phyloP scores from a whole-genome alignment of 805 yeast species.

The Ogataea siamensis region DNA sequence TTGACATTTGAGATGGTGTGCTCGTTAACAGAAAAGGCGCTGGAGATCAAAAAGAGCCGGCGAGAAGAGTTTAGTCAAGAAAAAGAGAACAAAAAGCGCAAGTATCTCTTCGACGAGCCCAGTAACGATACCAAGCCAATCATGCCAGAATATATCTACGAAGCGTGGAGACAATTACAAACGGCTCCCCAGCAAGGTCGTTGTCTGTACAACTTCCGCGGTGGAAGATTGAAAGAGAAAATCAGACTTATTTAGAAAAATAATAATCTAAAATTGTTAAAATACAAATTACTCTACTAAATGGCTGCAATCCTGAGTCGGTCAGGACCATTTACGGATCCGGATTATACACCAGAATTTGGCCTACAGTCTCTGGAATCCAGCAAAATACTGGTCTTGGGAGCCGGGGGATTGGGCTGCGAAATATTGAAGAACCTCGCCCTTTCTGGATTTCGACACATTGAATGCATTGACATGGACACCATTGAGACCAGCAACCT shows the following conservation, averaged over 20 bases:
- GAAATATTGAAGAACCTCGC: conserved; percentile 74
- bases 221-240: conserved; percentile 56
- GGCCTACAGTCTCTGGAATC: conserved; percentile 20
- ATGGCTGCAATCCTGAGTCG: conserved; percentile 10
- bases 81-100: conserved; percentile 43
- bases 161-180: conserved; percentile 85
- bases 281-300: too few species aligned
- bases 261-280: neutral
- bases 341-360: conserved; percentile 28
- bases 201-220: conserved; percentile 69
- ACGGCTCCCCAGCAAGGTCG: conserved; percentile 51
- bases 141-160: conserved; percentile 75
- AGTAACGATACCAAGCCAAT: conserved; percentile 80
- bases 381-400: conserved; percentile 48
- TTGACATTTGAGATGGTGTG: conserved; percentile 96
- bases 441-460: conserved; percentile 60
- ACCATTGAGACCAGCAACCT: conserved; percentile 74
- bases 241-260: conserved; percentile 42
- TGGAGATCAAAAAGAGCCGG: conserved; percentile 54
- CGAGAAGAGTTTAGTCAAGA: conserved; percentile 13
- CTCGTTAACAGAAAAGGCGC: conserved; percentile 87
- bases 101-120: conserved; percentile 80
- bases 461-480: conserved; percentile 79
- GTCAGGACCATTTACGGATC: conserved; percentile 34
- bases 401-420: conserved; percentile 86